Evolutionary conservation across 2,329 filamentous ascomycete genomes (phyloP).

Genomic region (Colletotrichum eleusines): DNA sequence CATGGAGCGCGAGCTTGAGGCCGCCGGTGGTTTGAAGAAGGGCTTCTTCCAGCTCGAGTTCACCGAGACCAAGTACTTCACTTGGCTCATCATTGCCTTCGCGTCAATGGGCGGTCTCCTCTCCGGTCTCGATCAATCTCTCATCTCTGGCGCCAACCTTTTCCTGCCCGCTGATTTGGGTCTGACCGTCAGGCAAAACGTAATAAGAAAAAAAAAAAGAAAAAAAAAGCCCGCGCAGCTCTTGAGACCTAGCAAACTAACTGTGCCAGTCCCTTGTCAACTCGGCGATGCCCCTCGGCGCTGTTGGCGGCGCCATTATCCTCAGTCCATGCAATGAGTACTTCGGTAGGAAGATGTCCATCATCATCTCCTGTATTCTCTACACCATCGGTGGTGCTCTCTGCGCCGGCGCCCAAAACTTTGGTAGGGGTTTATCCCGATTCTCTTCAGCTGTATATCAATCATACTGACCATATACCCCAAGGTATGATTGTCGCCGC

Average conservation of each 20-base stretch:
- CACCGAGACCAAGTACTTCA: conserved; percentile 72
- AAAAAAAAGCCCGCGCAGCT: not conserved
- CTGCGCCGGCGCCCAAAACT: conserved; percentile 75
- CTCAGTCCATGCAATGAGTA: conserved; percentile 76
- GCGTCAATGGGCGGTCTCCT: conserved; percentile 82
- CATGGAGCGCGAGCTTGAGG: conserved; percentile 56
- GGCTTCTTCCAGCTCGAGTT: conserved; percentile 68
- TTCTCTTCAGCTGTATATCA: conserved; percentile 35
- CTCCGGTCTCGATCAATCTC: conserved; percentile 78
- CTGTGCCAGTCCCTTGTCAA: conserved; percentile 68
- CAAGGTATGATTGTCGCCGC: conserved; percentile 73
- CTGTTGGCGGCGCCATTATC: conserved; percentile 76
- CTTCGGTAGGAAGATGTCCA: conserved; percentile 75
- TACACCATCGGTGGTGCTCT: conserved; percentile 79
- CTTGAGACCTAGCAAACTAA: not conserved
- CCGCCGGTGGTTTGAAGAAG: conserved; percentile 44
- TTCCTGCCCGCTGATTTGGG: conserved; percentile 71
- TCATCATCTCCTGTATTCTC: conserved; percentile 75
- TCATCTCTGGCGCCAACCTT: conserved; percentile 79
- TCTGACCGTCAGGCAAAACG: conserved; percentile 66
- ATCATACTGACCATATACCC: conserved; percentile 43
- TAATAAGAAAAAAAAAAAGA: too few species aligned
- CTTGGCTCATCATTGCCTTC: conserved; percentile 75
- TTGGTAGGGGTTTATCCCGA: conserved; percentile 53
- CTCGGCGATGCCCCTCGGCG: conserved; percentile 78